Conservation (phyloP, 2,329 filamentous ascomycete genomes). For the Dothideomycetes sp. region DNA sequence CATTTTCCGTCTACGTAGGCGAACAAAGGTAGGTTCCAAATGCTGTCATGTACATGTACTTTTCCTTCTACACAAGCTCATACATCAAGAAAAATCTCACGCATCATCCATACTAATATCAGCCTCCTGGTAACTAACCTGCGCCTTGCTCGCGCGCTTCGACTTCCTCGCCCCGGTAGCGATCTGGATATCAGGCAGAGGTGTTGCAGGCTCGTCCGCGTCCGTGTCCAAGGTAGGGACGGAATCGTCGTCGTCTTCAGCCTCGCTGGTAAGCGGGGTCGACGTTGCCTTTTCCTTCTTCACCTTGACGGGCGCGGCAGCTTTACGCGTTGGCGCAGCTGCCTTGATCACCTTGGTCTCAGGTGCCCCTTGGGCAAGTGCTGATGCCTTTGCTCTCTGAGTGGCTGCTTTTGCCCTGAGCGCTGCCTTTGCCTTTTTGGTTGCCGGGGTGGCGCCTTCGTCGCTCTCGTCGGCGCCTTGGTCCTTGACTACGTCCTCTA, state of each 20-base stretch:
- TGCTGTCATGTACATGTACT: no score
- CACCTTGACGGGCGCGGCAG: constrained; percentile 7
- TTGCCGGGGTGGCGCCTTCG: constrained; percentile 24
- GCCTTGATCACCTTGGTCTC: no score
- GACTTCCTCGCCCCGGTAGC: constrained; percentile 9
- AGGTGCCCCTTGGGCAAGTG: constrained; percentile 12
- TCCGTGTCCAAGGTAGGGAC: constrained; percentile 2
- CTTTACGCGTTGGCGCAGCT: constrained; percentile 13
- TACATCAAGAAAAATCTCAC: no score
- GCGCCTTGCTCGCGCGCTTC: constrained; percentile 11
- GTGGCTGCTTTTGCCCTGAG: constrained; percentile 11
- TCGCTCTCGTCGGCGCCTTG: constrained; percentile 19
- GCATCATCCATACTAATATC: constrained; percentile 10
- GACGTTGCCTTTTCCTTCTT: constrained; percentile 23
- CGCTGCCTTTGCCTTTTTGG: constrained; percentile 28
- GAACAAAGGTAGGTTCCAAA: no score
- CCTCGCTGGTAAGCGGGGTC: constrained; percentile 30
- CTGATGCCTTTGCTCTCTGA: constrained; percentile 18
- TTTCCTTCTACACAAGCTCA: no score
- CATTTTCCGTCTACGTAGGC: no score
- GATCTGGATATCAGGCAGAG: neutral
- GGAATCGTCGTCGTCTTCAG: constrained; percentile 21
- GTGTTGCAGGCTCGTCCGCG: constrained; percentile 2
- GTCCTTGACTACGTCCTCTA: no score
- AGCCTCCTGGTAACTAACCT: constrained; percentile 16